These are phyloP conservation scores for Schizosaccharomyces osmophilus DNA, from an alignment of 805 yeast genomes.

Conservation along the genomic window DNA sequence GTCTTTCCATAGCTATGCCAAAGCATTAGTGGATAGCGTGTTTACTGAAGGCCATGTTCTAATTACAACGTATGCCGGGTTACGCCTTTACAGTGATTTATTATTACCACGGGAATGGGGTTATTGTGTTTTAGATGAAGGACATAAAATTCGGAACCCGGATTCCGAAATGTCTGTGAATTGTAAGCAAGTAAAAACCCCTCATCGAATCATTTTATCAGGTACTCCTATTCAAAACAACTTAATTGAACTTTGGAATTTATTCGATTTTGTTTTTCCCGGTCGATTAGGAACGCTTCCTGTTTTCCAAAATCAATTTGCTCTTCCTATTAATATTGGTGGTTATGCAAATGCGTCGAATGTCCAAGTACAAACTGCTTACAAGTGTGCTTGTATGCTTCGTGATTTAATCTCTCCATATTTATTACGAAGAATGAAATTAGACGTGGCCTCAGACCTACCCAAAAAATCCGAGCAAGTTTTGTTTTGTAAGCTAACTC, in stretches of 20 bases:
- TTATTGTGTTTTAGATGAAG: slow-evolving; percentile 79
- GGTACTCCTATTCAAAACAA: slow-evolving; percentile 97
- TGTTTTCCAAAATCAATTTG: slow-evolving; percentile 76
- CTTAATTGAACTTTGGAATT: slow-evolving; percentile 73
- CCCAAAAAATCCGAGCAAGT: slow-evolving; percentile 91
- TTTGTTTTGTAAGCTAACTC: slow-evolving; percentile 64
- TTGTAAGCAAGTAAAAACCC: slow-evolving; percentile 63
- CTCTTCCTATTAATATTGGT: slow-evolving; percentile 83
- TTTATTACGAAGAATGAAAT: slow-evolving; percentile 59
- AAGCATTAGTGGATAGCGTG: slow-evolving; percentile 7
- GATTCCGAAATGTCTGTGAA: slow-evolving; percentile 66
- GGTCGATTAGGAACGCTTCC: slow-evolving; percentile 89
- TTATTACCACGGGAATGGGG: slow-evolving; percentile 61
- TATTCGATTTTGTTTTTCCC: slow-evolving; percentile 86
- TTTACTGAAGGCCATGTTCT: slow-evolving; percentile 46
- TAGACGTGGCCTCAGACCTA: slow-evolving; percentile 82
- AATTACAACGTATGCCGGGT: slow-evolving; percentile 77
- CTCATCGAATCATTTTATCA: slow-evolving; percentile 65
- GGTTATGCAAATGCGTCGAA: slow-evolving; percentile 95
- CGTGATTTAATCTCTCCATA: slow-evolving; percentile 80
- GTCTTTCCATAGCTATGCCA: slow-evolving; percentile 9
- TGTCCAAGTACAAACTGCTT: slow-evolving; percentile 86
- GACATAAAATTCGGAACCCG: slow-evolving; percentile 90
- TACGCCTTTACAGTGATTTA: slow-evolving; percentile 38
- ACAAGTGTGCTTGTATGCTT: slow-evolving; percentile 78